Conservation (phyloP, 805 yeast species). For the Saccharomycopsis fermentans region DNA sequence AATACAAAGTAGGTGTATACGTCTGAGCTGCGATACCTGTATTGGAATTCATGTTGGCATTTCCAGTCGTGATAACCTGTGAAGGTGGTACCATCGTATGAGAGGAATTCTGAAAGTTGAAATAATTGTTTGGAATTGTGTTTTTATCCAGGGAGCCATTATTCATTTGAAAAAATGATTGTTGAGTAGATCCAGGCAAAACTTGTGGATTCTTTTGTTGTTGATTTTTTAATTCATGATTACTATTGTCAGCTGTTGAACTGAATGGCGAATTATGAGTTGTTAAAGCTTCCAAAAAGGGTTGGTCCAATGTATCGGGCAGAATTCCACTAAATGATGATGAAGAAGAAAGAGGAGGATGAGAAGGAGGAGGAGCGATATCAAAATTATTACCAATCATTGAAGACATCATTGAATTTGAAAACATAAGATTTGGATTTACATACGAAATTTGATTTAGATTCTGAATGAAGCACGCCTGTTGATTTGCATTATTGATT, state of each 20-base stretch:
- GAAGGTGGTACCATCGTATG: not conserved
- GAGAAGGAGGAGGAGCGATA: not conserved
- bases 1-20: constrained; percentile 2
- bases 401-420: not conserved
- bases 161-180: constrained; percentile 19
- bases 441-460: not conserved
- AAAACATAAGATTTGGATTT: not conserved
- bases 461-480: not conserved
- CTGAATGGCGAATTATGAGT: not conserved
- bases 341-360: not conserved
- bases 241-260: not conserved
- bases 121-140: not conserved
- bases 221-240: not conserved
- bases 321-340: not conserved
- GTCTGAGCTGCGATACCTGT: constrained; percentile 17
- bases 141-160: constrained; percentile 1
- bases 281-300: not conserved
- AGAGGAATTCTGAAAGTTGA: not conserved
- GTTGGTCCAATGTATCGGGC: not conserved
- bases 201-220: constrained; percentile 5
- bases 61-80: too few relatives aligned
- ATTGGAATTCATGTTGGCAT: constrained; percentile 19
- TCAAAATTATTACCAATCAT: not conserved
- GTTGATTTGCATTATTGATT: not conserved
- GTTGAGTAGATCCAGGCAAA: constrained; percentile 4